Evolutionary conservation across 352 stramenopile genomes (phyloP).

Genomic region (Aphanomyces euteiches): DNA sequence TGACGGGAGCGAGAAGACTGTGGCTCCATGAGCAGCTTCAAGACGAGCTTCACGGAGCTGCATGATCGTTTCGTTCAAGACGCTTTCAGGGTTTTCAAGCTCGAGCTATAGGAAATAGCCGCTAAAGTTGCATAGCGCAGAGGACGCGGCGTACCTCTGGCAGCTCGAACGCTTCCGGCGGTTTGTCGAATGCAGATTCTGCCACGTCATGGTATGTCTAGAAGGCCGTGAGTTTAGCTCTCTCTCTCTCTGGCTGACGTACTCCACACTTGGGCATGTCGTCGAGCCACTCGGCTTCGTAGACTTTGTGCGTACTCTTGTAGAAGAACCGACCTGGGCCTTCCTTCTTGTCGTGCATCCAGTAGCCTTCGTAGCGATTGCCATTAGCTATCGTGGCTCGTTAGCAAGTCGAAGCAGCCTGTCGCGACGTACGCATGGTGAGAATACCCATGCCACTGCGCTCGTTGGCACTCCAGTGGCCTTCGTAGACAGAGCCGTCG

Average conservation of each 20-base stretch:
- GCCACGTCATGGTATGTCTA: constrained; percentile 37
- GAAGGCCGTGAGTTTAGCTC: not conserved
- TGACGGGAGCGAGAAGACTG: constrained; percentile 11
- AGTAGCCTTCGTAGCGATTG: constrained; percentile 83
- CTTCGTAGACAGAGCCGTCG: constrained; percentile 86
- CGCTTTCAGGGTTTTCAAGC: constrained; percentile 59
- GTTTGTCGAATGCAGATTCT: constrained; percentile 14
- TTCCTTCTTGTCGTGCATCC: constrained; percentile 86
- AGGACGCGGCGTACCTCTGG: constrained; percentile 42
- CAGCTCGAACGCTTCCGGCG: constrained; percentile 52
- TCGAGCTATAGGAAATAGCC: constrained; percentile 42
- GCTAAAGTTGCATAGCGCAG: too few species aligned
- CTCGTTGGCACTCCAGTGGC: constrained; percentile 69
- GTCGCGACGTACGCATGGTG: constrained; percentile 45
- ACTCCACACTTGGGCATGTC: constrained; percentile 69
- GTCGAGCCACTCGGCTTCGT: constrained; percentile 87
- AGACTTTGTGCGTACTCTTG: constrained; percentile 75
- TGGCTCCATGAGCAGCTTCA: not conserved
- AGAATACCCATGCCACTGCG: constrained; percentile 69
- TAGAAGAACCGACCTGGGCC: constrained; percentile 80
- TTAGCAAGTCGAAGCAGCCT: not conserved
- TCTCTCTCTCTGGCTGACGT: constrained; percentile 13
- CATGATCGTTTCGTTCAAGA: constrained; percentile 71
- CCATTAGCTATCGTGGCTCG: constrained; percentile 58
- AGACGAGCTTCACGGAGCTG: constrained; percentile 45